These are phyloP conservation scores for Raphidocelis subcapitata DNA, from an alignment of 139 green algal species.

Conservation along the genomic window DNA sequence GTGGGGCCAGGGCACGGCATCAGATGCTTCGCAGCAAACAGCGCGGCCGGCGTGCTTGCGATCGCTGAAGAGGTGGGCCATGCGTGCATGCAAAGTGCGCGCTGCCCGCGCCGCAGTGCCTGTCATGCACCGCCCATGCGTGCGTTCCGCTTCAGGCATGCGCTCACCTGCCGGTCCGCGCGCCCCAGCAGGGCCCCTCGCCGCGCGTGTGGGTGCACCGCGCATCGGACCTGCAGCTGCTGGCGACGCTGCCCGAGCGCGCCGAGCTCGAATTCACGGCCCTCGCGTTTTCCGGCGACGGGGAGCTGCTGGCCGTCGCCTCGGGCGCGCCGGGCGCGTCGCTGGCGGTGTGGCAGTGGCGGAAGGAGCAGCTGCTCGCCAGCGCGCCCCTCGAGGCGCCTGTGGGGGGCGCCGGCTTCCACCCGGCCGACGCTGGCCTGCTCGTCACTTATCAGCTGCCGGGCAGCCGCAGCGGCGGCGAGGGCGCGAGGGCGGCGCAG, in stretches of 20 bases:
- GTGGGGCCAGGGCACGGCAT: conserved; percentile 11
- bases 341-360: conserved; percentile 25
- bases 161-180: no score
- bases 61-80: conserved; percentile 14
- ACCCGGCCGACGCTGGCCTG: conserved; percentile 5
- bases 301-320: conserved; percentile 18
- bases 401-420: conserved; percentile 7
- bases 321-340: not conserved
- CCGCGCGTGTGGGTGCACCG: conserved; percentile 2
- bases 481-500: not conserved
- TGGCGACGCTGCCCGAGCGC: not conserved
- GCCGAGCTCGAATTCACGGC: conserved; percentile 16
- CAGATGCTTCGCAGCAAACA: conserved; percentile 10
- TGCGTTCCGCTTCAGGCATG: no score
- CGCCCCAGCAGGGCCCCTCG: not conserved
- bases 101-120: no score
- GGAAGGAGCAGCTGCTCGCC: conserved; percentile 7
- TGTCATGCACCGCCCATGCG: no score
- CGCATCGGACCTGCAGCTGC: conserved; percentile 1
- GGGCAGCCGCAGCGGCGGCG: not conserved
- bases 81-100: not conserved
- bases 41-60: conserved; percentile 12
- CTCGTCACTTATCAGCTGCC: conserved; percentile 3
- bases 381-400: not conserved
- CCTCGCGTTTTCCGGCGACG: conserved; percentile 8